Base-by-base conservation (phyloP, 2,329 filamentous ascomycete genomes). In the Fusarium subglutinans region DNA sequence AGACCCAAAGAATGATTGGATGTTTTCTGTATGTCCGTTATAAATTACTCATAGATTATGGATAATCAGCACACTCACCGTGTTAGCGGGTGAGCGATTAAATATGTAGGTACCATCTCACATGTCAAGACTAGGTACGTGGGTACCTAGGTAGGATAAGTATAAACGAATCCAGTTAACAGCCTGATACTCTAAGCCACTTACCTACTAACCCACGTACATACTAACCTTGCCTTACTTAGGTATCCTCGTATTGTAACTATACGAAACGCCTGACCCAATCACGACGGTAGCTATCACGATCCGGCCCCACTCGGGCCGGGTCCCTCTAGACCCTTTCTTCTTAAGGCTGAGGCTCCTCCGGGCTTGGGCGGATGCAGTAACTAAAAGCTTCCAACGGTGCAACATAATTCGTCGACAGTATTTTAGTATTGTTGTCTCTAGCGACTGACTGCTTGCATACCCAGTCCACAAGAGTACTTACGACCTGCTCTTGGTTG, bases 251-350 rank as follows among this genome's bases (percentile, higher is more conserved):
- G 51, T 55, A 55, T 54, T 28, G 35, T 41, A 22, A n/a, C 37
- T 10, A 28, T n/a, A 55, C 35, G 35, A 58, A 37, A 50, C 40
- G 18, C 41, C 35, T 50, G 30, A 8, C n/a, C 55, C 55, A 37
- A 58, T 58, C 55, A 58, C 20, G 41, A 54, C 22, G 22, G 17
- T 24, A 24, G 51, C 30, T 41, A 58, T 28, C 47, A 72, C 58
- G 58, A 55, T 56, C 51, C 67, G 58, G 67, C 55, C 71, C 71
- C 71, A 61, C 55, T 72, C 71, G 55, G 71, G 45, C 57, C 62
- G 58, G 58, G 20, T 61, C 44, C 40, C 43, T 54, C 57, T 54
- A 51, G 35, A 30, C 58, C 67, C 54, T 75, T 51, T 37, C 47
- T 24, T 44, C 30, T 41, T 41, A 45, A 47, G 57, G 37, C 33